Evolutionary conservation across 2,329 filamentous ascomycete species (phyloP).

Genomic region (Xylaria sp.): DNA sequence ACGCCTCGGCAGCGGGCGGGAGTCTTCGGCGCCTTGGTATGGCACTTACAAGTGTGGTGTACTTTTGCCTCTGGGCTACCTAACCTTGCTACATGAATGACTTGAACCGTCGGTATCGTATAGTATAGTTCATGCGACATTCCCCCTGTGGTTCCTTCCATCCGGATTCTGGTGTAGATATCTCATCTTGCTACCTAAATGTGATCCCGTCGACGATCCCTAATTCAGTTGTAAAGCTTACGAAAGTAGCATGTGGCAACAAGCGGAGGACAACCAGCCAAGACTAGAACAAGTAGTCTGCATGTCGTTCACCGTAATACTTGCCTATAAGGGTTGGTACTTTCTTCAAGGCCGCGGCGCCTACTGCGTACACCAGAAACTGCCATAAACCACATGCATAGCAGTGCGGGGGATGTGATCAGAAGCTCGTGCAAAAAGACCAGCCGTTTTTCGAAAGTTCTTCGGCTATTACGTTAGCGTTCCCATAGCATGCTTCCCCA

Average conservation of each 20-base stretch:
- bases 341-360: slow-evolving; percentile 12
- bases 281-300: slow-evolving; percentile 27
- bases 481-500: not conserved
- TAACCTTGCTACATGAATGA: not conserved
- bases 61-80: not conserved
- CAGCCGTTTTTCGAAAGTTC: slow-evolving; percentile 1
- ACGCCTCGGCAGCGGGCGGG: slow-evolving; percentile 1
- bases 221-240: slow-evolving; percentile 4
- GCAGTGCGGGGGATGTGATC: slow-evolving; percentile 19
- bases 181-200: not conserved
- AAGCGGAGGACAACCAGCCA: slow-evolving; percentile 16
- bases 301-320: slow-evolving; percentile 26
- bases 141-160: not conserved
- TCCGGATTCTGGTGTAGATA: not conserved
- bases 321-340: slow-evolving; percentile 28
- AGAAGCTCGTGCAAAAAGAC: slow-evolving; percentile 18
- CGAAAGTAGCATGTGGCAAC: slow-evolving; percentile 25
- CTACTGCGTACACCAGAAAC: slow-evolving; percentile 23
- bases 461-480: not conserved
- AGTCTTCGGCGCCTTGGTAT: slow-evolving; percentile 19
- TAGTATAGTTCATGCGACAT: not conserved
- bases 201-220: slow-evolving; percentile 17
- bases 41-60: not conserved
- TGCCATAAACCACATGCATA: slow-evolving; percentile 14
- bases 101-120: not conserved